Evolutionary conservation across 257 asterid species (phyloP).

Genomic region (Ilex asprella): DNA sequence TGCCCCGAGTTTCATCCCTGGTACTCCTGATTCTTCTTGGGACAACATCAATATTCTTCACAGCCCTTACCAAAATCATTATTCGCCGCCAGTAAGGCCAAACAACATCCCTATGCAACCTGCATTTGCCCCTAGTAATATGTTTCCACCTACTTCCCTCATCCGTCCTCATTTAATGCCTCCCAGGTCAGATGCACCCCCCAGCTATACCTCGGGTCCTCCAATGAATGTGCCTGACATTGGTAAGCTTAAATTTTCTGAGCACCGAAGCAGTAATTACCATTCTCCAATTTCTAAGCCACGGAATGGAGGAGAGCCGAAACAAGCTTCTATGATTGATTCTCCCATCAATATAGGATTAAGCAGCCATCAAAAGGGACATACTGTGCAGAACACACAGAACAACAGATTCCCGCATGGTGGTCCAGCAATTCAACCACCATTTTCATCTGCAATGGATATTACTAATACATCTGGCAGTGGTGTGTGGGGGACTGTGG

Average conservation of each 20-base stretch:
- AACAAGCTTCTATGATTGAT: constrained; percentile 41
- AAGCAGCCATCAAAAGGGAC: constrained; percentile 41
- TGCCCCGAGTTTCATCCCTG: constrained; percentile 27
- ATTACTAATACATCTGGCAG: constrained; percentile 24
- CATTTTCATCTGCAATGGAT: constrained; percentile 32
- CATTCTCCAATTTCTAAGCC: constrained; percentile 22
- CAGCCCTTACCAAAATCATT: constrained; percentile 49
- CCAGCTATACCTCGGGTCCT: constrained; percentile 25
- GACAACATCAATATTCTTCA: constrained; percentile 31
- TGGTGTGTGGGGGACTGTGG: constrained; percentile 65
- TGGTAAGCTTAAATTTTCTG: constrained; percentile 26
- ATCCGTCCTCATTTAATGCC: constrained; percentile 15
- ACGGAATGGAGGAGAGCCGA: constrained; percentile 43
- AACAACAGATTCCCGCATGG: constrained; percentile 29
- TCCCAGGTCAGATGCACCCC: constrained; percentile 24
- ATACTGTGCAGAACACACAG: constrained; percentile 35
- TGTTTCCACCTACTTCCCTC: constrained; percentile 23
- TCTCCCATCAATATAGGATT: constrained; percentile 28
- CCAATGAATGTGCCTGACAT: constrained; percentile 26
- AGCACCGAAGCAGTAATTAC: constrained; percentile 24
- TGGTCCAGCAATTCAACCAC: constrained; percentile 41
- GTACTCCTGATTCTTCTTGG: constrained; percentile 37
- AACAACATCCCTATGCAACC: constrained; percentile 36
- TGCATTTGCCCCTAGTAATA: constrained; percentile 25
- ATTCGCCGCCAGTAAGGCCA: constrained; percentile 40